phyloP scores from a whole-genome alignment of 768 basidiomycete genomes.

The Coprinellus aureogranulatus region DNA sequence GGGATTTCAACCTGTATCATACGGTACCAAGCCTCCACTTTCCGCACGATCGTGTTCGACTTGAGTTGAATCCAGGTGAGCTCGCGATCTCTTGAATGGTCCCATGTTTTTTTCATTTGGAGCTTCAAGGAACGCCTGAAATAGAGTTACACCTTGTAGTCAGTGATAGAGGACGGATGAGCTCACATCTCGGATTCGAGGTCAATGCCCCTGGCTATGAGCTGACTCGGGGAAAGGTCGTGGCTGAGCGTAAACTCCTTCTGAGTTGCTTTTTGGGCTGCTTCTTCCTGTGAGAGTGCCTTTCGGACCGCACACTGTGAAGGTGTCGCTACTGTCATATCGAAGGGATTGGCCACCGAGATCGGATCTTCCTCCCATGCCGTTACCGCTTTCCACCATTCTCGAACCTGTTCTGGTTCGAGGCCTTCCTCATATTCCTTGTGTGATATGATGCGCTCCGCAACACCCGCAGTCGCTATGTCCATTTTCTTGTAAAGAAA shows the following conservation, averaged over 20 bases:
- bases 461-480: background rate
- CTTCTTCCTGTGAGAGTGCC: background rate
- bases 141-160: too few species aligned
- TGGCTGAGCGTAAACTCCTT: background rate
- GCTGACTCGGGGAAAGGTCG: constrained; percentile 10
- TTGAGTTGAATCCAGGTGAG: constrained; percentile 9
- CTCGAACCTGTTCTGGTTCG: background rate
- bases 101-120: constrained; percentile 4
- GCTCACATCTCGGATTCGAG: constrained; percentile 21
- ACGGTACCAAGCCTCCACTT: constrained; percentile 15
- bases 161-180: background rate
- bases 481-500: background rate
- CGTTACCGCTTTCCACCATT: background rate
- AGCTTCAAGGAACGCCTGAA: background rate
- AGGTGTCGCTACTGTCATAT: constrained; percentile 1
- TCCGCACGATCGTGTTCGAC: constrained; percentile 13
- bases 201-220: constrained; percentile 16
- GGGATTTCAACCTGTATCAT: constrained; percentile 15
- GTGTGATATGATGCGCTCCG: background rate
- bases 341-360: background rate
- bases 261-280: constrained; percentile 4
- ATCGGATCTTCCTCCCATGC: constrained; percentile 3
- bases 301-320: constrained; percentile 15
- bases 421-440: too few species aligned
- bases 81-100: constrained; percentile 15